These are phyloP conservation scores for Lecanoromycetidae sp. DNA, from an alignment of 2,329 filamentous ascomycete species.

Conservation along the genomic window DNA sequence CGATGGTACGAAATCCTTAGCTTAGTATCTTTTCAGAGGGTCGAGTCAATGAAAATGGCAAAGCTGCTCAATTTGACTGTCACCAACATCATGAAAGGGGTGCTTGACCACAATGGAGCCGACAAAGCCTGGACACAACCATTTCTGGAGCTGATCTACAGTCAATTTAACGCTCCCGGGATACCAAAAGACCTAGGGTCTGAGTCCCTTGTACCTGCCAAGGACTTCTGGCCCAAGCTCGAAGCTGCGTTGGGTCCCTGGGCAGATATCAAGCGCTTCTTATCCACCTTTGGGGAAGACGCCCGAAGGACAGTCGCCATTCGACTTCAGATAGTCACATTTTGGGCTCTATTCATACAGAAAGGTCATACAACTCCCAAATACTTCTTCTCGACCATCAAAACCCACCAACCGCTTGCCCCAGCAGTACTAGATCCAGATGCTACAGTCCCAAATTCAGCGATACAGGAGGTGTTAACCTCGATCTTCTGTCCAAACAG, in stretches of 20 bases:
- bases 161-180: constrained; percentile 22
- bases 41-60: constrained; percentile 5
- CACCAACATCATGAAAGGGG: constrained; percentile 21
- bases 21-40: constrained; percentile 13
- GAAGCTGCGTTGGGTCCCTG: neutral
- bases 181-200: constrained; percentile 18
- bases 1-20: constrained; percentile 19
- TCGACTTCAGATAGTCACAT: constrained; percentile 24
- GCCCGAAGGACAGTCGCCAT: constrained; percentile 13
- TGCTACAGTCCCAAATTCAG: constrained; percentile 17
- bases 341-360: constrained; percentile 25
- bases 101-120: constrained; percentile 15
- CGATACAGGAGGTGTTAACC: constrained; percentile 18
- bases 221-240: constrained; percentile 18
- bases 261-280: constrained; percentile 7
- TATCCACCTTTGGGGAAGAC: constrained; percentile 7
- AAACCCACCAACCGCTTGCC: constrained; percentile 20
- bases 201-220: constrained; percentile 14
- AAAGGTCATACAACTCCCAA: constrained; percentile 23
- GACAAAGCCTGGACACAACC: constrained; percentile 22
- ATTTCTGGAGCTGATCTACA: constrained; percentile 23
- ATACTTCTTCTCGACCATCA: constrained; percentile 23
- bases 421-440: constrained; percentile 18
- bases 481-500: constrained; percentile 21
- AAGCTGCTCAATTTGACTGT: constrained; percentile 22